phyloP scores from a whole-genome alignment of 2,329 filamentous ascomycete genomes.

The Alternaria brassicae region DNA sequence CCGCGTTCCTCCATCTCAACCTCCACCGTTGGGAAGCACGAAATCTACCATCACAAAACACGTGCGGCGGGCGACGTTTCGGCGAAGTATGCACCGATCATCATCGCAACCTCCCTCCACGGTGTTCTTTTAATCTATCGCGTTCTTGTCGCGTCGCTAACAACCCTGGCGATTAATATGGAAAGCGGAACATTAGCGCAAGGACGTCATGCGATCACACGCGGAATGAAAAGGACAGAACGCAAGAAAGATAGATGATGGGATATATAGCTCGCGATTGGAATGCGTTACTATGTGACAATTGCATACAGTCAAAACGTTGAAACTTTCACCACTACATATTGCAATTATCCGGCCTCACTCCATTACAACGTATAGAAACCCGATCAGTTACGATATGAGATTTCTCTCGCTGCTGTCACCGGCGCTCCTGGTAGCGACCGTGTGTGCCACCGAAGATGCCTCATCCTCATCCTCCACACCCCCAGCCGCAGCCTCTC shows the following conservation, averaged over 20 bases:
- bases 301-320: neutral
- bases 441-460: constrained; percentile 23
- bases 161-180: constrained; percentile 27
- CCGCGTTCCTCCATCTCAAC: neutral
- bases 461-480: constrained; percentile 19
- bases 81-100: neutral
- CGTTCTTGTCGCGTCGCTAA: constrained; percentile 16
- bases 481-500: constrained; percentile 14
- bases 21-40: neutral
- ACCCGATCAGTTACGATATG: constrained; percentile 23
- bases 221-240: constrained; percentile 26
- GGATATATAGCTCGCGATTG: neutral
- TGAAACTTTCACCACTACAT: neutral
- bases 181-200: constrained; percentile 20
- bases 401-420: constrained; percentile 31
- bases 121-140: constrained; percentile 33
- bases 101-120: constrained; percentile 3
- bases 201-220: constrained; percentile 3
- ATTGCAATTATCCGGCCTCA: neutral
- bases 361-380: neutral
- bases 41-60: neutral
- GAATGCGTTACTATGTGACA: neutral
- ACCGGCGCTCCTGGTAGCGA: constrained; percentile 30
- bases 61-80: neutral
- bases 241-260: constrained; percentile 3